A percentile compares a stretch with the other conserved stretches of the same genome.
These are phyloP conservation scores for Fusarium chaquense DNA, from an alignment of 2,329 filamentous ascomycete genomes.

Conservation along the genomic window DNA sequence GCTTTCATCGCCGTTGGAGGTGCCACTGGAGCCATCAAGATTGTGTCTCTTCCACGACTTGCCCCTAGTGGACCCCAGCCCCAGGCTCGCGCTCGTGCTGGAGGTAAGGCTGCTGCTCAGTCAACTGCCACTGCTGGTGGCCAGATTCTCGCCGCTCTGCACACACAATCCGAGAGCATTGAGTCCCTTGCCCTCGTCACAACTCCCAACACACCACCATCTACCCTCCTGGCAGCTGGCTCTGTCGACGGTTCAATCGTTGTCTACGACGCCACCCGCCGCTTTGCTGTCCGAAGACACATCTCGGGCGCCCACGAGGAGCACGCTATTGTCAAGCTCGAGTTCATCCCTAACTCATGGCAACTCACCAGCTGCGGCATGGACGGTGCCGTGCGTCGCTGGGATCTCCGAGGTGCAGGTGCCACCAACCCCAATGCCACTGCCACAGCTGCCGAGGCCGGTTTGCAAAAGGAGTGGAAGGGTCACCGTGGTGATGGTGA, in stretches of 20 bases:
- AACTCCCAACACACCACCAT: constrained; percentile 57
- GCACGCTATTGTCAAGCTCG: constrained; percentile 91
- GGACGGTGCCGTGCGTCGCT: constrained; percentile 89
- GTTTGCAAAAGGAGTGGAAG: constrained; percentile 87
- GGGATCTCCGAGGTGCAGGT: constrained; percentile 76
- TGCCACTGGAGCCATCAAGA: constrained; percentile 84
- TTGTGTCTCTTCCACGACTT: constrained; percentile 83
- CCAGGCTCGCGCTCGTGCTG: constrained; percentile 45
- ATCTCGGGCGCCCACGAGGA: constrained; percentile 87
- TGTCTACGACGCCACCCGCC: constrained; percentile 86
- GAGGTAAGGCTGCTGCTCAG: constrained; percentile 51
- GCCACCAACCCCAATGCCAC: constrained; percentile 48
- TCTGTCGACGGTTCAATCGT: constrained; percentile 83
- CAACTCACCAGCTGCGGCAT: constrained; percentile 89
- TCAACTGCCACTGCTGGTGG: constrained; percentile 58
- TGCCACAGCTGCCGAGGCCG: constrained; percentile 63
- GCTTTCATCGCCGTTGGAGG: constrained; percentile 88
- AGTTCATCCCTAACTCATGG: constrained; percentile 79
- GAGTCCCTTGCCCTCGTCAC: constrained; percentile 77
- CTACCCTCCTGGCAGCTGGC: constrained; percentile 70
- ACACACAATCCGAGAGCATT: constrained; percentile 80
- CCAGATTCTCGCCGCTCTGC: constrained; percentile 82
- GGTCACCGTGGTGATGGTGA: constrained; percentile 88
- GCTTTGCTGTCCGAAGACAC: constrained; percentile 86
- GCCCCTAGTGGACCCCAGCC: constrained; percentile 44